Percentiles rank a stretch among this genome's conserved stretches.
These are phyloP conservation scores for Pythium monospermum DNA, from an alignment of 352 stramenopile species.

Conservation along the genomic window DNA sequence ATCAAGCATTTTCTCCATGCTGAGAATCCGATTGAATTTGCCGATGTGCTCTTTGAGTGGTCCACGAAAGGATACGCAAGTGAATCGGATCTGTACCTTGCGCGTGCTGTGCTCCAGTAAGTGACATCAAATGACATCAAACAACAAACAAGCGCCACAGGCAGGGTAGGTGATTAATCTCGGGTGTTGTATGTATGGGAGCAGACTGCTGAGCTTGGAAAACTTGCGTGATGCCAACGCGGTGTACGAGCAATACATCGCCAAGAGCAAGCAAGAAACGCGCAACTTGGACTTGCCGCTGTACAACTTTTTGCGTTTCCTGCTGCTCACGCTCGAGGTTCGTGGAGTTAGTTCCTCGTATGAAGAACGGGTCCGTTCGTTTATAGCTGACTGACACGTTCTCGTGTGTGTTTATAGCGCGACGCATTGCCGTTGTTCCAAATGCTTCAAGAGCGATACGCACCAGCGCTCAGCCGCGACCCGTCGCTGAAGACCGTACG, in stretches of 20 bases:
- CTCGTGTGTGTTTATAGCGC: slow-evolving; percentile 29
- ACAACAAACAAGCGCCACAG: not conserved
- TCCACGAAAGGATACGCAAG: slow-evolving; percentile 68
- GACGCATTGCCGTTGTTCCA: slow-evolving; percentile 84
- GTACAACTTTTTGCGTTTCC: slow-evolving; percentile 79
- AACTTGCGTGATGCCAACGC: slow-evolving; percentile 85
- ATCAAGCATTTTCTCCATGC: slow-evolving; percentile 79
- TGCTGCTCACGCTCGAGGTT: slow-evolving; percentile 83
- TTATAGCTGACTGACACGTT: not conserved
- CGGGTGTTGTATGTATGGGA: not conserved
- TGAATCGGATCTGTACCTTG: slow-evolving; percentile 77
- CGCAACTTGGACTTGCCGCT: slow-evolving; percentile 62
- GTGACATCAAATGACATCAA: slow-evolving; percentile 14
- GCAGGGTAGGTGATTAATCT: not conserved
- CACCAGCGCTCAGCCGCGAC: slow-evolving; percentile 65
- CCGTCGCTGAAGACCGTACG: slow-evolving; percentile 72
- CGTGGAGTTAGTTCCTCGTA: not conserved
- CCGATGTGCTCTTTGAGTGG: slow-evolving; percentile 69
- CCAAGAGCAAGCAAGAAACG: slow-evolving; percentile 34
- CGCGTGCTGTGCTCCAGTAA: slow-evolving; percentile 74
- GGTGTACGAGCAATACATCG: slow-evolving; percentile 64
- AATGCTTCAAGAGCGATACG: slow-evolving; percentile 82
- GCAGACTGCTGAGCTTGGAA: slow-evolving; percentile 71
- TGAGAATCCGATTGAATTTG: slow-evolving; percentile 65
- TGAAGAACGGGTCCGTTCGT: not conserved